Evolutionary conservation across 208 protist species (phyloP).

Genomic region (Strigomonas culicis): DNA sequence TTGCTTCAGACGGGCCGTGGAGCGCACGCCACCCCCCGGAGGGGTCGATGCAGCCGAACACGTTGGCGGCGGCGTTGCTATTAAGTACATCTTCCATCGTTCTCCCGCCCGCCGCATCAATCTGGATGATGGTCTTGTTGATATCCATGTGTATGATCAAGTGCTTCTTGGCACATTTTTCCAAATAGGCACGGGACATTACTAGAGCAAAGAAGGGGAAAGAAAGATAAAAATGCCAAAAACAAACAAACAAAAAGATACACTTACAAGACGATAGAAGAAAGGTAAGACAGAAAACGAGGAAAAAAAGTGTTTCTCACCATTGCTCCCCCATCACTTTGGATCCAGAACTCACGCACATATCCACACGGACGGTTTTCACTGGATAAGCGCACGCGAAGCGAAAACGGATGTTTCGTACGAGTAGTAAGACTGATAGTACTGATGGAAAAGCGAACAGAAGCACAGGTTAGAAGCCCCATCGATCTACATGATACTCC

Average conservation of each 20-base stretch:
- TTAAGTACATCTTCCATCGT: slow-evolving; percentile 84
- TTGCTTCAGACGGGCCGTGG: slow-evolving; percentile 41
- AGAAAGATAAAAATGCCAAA: slow-evolving; percentile 27
- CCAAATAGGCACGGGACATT: slow-evolving; percentile 59
- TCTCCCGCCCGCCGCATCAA: slow-evolving; percentile 68
- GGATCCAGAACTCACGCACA: no score
- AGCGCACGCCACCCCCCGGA: slow-evolving; percentile 37
- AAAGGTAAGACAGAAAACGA: background rate
- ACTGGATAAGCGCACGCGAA: no score
- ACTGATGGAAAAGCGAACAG: slow-evolving; percentile 11
- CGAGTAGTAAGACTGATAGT: background rate
- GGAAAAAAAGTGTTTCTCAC: no score
- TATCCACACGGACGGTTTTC: no score
- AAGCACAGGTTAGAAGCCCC: background rate
- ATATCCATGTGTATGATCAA: slow-evolving; percentile 90
- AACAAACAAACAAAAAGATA: background rate
- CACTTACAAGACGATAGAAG: background rate
- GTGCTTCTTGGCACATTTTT: slow-evolving; percentile 49
- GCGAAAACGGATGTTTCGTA: no score
- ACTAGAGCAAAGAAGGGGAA: background rate
- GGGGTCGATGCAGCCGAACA: slow-evolving; percentile 42
- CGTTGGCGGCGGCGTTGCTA: slow-evolving; percentile 81
- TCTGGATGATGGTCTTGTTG: slow-evolving; percentile 89
- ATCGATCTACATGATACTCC: no score
- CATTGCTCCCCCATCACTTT: no score